phyloP scores from a whole-genome alignment of 2,329 filamentous ascomycete genomes.

The Penicillium sp. region DNA sequence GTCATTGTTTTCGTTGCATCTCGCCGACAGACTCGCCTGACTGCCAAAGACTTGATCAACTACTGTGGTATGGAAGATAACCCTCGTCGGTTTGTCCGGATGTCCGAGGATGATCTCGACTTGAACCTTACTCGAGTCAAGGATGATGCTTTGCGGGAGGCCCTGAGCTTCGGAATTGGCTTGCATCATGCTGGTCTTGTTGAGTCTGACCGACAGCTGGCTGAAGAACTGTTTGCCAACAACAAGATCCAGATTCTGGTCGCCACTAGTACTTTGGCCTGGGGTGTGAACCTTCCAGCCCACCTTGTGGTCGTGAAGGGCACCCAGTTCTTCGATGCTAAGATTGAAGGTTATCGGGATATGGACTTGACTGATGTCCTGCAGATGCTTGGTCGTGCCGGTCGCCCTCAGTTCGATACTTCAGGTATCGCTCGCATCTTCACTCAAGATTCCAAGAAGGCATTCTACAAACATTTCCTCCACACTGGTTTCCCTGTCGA shows the following conservation, averaged over 20 bases:
- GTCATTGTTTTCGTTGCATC: slow-evolving; percentile 99
- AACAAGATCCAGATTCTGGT: slow-evolving; percentile 98
- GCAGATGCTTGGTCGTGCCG: slow-evolving; percentile 95
- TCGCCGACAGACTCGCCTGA: slow-evolving; percentile 88
- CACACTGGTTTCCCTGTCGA: slow-evolving; percentile 98
- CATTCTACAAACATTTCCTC: slow-evolving; percentile 98
- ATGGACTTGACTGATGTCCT: slow-evolving; percentile 98
- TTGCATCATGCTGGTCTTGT: slow-evolving; percentile 96
- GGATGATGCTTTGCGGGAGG: slow-evolving; percentile 87
- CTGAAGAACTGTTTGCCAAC: slow-evolving; percentile 92
- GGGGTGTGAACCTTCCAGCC: slow-evolving; percentile 96
- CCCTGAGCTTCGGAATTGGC: slow-evolving; percentile 95
- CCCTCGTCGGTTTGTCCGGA: slow-evolving; percentile 84
- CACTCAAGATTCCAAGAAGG: slow-evolving; percentile 95
- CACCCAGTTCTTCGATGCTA: slow-evolving; percentile 97
- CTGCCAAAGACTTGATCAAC: slow-evolving; percentile 94
- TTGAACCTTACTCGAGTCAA: slow-evolving; percentile 87
- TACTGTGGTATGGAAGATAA: slow-evolving; percentile 99
- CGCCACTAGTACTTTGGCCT: slow-evolving; percentile 92
- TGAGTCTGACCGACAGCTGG: slow-evolving; percentile 85
- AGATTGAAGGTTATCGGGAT: slow-evolving; percentile 95
- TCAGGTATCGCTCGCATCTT: slow-evolving; percentile 97
- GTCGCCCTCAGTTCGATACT: slow-evolving; percentile 92
- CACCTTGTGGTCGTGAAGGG: slow-evolving; percentile 98
- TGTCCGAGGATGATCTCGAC: slow-evolving; percentile 92